Evolutionary conservation across 1,139 yeast species (phyloP), one percentile per base, ranked within the genome.

Genomic region (Geotrichum bryndzae): DNA sequence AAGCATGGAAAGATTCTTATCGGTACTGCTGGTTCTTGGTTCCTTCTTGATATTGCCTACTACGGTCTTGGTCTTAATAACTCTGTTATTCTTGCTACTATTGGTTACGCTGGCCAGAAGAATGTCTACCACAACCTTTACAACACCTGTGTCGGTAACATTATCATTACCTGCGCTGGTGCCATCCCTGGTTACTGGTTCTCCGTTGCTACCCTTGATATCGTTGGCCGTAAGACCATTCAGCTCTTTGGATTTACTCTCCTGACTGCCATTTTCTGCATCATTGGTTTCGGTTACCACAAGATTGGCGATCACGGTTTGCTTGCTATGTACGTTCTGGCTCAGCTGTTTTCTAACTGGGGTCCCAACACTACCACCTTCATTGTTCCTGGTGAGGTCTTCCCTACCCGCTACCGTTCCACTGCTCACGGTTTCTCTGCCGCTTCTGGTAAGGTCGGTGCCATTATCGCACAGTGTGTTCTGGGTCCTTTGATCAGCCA

Each of bases 361-460:
- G 89, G 89, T 66, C 98, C 99, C 74, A 94, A 94, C 82, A 84
- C 92, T 65, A 95, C 97, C 58, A 94, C 99, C 64, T 94, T 94
- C 78, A 84, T 94, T 72, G 85, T 90, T 70, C 98, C 99, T 57
- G 99, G 98, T 76, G 99, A 94, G 81, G 83, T 86, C 72, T 94
- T 82, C 90, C 99, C 99, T 74, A 94, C 99, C 58, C 84, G 96
- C 79, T 90, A 91, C 80, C 90, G 99, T 84, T 94, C 98, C 54
- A 86, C 97, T 68, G 97, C 98, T 61, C 99, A 94, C 75, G 99
- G 99, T 82, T 79, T 94, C 66, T 90, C 96, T 68, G 99, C 98
- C 67, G 98, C 96, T 60, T 75, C 85, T 59, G 99, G 99, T 83
- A 94, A 94, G 79, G 81, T 89, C 68, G 99, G 99, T 80, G 98